Conservation (phyloP, 192 early-diverging fungal genomes). For the Coemansia sp. region DNA sequence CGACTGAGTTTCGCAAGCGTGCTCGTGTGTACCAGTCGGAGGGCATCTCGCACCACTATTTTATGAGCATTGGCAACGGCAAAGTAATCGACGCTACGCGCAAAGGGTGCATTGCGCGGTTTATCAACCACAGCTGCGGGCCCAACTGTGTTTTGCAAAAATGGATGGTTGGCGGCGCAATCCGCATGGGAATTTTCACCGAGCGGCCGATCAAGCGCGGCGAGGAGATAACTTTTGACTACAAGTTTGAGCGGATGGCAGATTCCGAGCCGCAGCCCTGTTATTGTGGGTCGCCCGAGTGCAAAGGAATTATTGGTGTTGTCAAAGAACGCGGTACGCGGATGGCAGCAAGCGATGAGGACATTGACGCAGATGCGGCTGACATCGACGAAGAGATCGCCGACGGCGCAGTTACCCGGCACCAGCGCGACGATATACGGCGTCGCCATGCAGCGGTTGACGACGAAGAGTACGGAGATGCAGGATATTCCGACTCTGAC, state of each 20-base stretch:
- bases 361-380: conserved; percentile 58
- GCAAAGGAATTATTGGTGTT: conserved; percentile 91
- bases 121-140: conserved; percentile 97
- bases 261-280: conserved; percentile 87
- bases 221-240: conserved; percentile 96
- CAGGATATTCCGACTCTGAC: conserved; percentile 32
- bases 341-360: conserved; percentile 15
- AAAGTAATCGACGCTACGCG: conserved; percentile 95
- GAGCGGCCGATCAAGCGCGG: conserved; percentile 70
- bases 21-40: conserved; percentile 76
- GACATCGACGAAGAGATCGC: conserved; percentile 60
- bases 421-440: conserved; percentile 58
- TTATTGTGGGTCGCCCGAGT: conserved; percentile 85
- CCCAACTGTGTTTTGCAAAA: conserved; percentile 96
- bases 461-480: conserved; percentile 54
- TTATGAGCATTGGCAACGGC: conserved; percentile 92
- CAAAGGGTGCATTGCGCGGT: conserved; percentile 89
- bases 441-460: conserved; percentile 51
- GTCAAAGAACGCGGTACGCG: conserved; percentile 57
- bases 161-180: conserved; percentile 89
- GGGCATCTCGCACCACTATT: conserved; percentile 93
- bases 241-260: conserved; percentile 87
- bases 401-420: conserved; percentile 56
- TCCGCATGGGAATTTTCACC: conserved; percentile 96
- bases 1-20: conserved; percentile 78